Percentiles rank a stretch among this genome's conserved stretches.
phyloP scores from a whole-genome alignment of 2,329 filamentous ascomycete genomes.

The Hymenoscyphus fructigenus region DNA sequence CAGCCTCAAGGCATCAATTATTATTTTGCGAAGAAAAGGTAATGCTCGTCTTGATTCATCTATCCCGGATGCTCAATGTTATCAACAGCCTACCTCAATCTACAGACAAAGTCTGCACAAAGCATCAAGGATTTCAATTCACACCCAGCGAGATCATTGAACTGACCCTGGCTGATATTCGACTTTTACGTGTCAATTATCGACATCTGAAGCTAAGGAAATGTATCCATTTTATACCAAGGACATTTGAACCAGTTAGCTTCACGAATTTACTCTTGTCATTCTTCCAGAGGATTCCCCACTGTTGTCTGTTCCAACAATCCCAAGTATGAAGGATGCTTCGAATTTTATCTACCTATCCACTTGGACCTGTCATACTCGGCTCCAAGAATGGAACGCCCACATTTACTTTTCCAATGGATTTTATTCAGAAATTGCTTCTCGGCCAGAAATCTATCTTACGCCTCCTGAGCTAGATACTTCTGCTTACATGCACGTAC shows the following conservation, averaged over 20 bases:
- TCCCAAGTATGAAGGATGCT: not conserved
- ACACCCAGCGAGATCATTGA: not conserved
- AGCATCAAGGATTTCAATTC: not conserved
- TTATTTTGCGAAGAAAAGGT: not conserved
- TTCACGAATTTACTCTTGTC: not conserved
- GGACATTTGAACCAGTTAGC: not conserved
- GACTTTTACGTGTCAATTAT: not conserved
- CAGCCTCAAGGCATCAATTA: not conserved
- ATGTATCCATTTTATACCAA: not conserved
- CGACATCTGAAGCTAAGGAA: not conserved
- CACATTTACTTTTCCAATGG: not conserved
- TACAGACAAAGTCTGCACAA: not conserved
- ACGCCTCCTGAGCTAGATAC: not conserved
- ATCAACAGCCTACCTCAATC: not conserved
- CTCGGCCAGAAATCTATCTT: not conserved
- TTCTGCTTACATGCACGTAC: not conserved
- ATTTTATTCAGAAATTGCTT: not conserved
- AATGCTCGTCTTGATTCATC: not conserved
- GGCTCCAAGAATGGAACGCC: not conserved
- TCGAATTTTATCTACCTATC: not conserved
- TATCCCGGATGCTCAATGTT: not conserved
- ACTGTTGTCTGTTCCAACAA: not conserved
- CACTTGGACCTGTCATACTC: not conserved
- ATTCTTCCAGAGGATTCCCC: not conserved
- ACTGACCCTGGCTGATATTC: not conserved